phyloP scores from a whole-genome alignment of 768 basidiomycete genomes.

The Boletus patriciae region DNA sequence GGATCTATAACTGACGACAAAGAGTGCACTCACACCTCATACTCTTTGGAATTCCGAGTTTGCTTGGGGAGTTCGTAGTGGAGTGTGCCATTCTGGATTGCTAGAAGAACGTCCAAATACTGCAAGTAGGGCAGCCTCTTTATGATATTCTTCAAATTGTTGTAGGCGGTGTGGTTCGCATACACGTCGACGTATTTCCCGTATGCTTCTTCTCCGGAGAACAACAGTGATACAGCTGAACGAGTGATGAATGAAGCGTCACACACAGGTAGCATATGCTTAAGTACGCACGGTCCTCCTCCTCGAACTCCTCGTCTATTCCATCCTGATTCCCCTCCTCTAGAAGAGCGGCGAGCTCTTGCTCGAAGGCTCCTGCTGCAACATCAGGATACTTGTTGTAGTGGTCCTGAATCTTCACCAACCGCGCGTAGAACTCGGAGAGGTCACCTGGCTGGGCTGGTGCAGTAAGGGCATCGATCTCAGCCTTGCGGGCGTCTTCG shows the following conservation, averaged over 20 bases:
- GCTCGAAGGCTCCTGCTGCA: constrained; percentile 75
- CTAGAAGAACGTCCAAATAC: constrained; percentile 85
- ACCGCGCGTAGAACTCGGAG: constrained; percentile 92
- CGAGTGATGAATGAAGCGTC: constrained; percentile 10
- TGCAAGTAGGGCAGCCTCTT: constrained; percentile 89
- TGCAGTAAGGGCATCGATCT: constrained; percentile 62
- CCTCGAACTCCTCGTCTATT: constrained; percentile 67
- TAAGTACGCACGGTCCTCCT: constrained; percentile 77
- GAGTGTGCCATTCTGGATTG: constrained; percentile 56
- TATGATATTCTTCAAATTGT: constrained; percentile 83
- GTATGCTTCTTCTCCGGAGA: constrained; percentile 95
- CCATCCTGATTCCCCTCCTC: constrained; percentile 73
- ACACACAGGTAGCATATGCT: neutral
- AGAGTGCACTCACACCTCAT: constrained; percentile 61
- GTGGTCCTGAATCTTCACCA: constrained; percentile 95
- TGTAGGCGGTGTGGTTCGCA: constrained; percentile 81
- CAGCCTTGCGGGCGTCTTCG: constrained; percentile 66
- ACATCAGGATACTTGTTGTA: constrained; percentile 94
- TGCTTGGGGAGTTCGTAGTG: constrained; percentile 72
- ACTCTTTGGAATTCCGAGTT: constrained; percentile 69
- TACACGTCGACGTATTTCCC: constrained; percentile 96
- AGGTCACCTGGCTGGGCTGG: constrained; percentile 67
- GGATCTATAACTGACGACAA: constrained; percentile 2
- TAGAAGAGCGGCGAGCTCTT: constrained; percentile 78
- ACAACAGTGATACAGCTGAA: constrained; percentile 75